phyloP scores from a whole-genome alignment of 2,329 filamentous ascomycete genomes.

The Colletotrichum incanum region DNA sequence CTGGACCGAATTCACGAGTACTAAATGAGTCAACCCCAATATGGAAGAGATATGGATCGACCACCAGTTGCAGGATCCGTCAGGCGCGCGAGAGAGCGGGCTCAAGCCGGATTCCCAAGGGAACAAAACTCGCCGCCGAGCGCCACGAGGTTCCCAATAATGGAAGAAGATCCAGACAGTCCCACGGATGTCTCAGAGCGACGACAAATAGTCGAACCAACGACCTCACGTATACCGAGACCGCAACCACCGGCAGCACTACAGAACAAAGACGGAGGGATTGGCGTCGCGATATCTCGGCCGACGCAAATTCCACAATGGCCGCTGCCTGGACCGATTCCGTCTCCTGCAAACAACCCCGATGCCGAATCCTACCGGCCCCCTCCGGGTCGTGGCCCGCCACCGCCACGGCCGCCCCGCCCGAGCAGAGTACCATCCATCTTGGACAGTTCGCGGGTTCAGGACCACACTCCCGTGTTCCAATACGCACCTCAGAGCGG shows the following conservation, averaged over 20 bases:
- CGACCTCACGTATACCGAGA: conserved; percentile 48
- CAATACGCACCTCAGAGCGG: conserved; percentile 59
- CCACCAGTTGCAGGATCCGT: conserved; percentile 64
- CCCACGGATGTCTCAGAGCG: conserved; percentile 40
- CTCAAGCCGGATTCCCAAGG: conserved; percentile 57
- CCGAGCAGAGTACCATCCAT: conserved; percentile 74
- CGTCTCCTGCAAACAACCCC: conserved; percentile 50
- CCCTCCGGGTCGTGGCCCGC: conserved; percentile 64
- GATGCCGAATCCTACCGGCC: conserved; percentile 64
- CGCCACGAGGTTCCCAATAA: conserved; percentile 48
- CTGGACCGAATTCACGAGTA: conserved; percentile 46
- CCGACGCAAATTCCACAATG: conserved; percentile 69
- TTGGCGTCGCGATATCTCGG: conserved; percentile 66
- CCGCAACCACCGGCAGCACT: conserved; percentile 53
- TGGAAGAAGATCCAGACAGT: conserved; percentile 37
- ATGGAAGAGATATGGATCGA: conserved; percentile 69
- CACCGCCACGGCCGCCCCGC: conserved; percentile 72
- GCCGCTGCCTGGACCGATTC: conserved; percentile 63
- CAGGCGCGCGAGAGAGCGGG: conserved; percentile 69
- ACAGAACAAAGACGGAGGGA: conserved; percentile 57
- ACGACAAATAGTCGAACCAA: conserved; percentile 47
- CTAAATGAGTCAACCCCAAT: conserved; percentile 70
- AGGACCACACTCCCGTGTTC: conserved; percentile 71
- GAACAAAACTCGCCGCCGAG: conserved; percentile 45
- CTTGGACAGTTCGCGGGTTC: conserved; percentile 68